Evolutionary conservation across 2,329 filamentous ascomycete genomes (phyloP).

Genomic region (Neocatenulostroma microsporum): DNA sequence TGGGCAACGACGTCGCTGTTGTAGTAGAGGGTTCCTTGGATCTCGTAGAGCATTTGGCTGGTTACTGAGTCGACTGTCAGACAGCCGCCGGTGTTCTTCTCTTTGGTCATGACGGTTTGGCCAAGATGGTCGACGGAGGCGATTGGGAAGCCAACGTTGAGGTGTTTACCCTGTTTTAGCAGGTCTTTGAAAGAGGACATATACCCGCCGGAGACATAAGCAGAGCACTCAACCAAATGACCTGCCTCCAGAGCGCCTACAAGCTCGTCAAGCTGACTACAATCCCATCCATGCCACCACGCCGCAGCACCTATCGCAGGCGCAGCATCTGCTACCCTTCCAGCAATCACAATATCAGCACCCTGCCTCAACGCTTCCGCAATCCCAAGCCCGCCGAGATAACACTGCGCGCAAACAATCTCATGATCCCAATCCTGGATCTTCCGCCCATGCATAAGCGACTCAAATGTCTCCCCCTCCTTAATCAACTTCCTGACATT

Average conservation of each 20-base stretch:
- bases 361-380: constrained; percentile 31
- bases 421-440: constrained; percentile 14
- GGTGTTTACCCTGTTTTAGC: constrained; percentile 8
- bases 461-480: constrained; percentile 11
- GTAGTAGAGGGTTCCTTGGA: constrained; percentile 48
- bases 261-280: constrained; percentile 29
- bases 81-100: constrained; percentile 25
- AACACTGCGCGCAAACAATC: constrained; percentile 15
- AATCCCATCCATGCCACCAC: constrained; percentile 37
- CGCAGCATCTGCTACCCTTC: constrained; percentile 35
- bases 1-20: constrained; percentile 49
- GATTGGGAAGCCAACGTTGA: constrained; percentile 18
- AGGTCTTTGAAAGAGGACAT: constrained; percentile 34
- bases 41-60: constrained; percentile 46
- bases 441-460: constrained; percentile 12
- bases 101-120: constrained; percentile 28
- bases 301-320: constrained; percentile 34
- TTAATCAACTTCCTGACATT: constrained; percentile 10
- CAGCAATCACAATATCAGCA: constrained; percentile 37
- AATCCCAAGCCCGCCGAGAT: constrained; percentile 32
- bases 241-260: constrained; percentile 33
- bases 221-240: constrained; percentile 34
- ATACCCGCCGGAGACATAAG: constrained; percentile 33
- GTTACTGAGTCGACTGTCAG: constrained; percentile 42
- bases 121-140: constrained; percentile 25